Base-by-base conservation (phyloP, 768 basidiomycete genomes). In the Trametes punicea region DNA sequence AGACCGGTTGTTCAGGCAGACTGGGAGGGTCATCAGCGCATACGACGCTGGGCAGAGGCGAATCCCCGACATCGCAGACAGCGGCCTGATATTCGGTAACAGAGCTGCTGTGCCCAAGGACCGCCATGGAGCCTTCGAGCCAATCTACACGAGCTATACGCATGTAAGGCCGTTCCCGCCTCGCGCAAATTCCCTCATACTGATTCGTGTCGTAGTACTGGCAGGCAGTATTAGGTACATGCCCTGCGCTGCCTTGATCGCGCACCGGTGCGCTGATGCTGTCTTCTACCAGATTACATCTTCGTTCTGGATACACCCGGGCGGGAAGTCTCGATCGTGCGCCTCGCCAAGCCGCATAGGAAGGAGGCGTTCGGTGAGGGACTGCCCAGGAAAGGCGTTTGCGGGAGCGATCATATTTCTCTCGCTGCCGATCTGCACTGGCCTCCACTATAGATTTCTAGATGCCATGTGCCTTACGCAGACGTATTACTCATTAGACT, bases 111-210 rank as follows among this genome's bases (percentile, higher is more conserved):
- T 82, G 4, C 62, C 71, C n/a, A 29, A 66, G 13, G 71, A 65
- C 9, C 73, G 78, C 54, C 72, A 71, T 18, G 92, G 92, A 3
- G 74, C 70, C 10, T 70, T 80, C 66, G 92, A 95, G 66, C 93
- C 93, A 3, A 80, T 83, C 68, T 98, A 85, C 75, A 95, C 94
- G 33, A 90, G 87, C 66, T 96, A 87, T 65, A 93, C 95, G 0
- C 65, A 68, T 49, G 67, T 68, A 58, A 52, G 67, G 29, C 29
- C n/a, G 42, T 13, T 27, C 21, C 20, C 16, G 11, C 16, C 51
- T 31, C 39, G 31, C 26, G 15, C 8, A 33, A 29, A 50, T 50
- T 25, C 27, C 15, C 41, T 38, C 26, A 41, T 1, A 21, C 49
- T 56, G 16, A 53, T 30, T 26, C 7, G 11, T 11, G 26, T 30